These are phyloP conservation scores for Protomyces macrosporus DNA, from an alignment of 1,139 yeast genomes.

Conservation along the genomic window DNA sequence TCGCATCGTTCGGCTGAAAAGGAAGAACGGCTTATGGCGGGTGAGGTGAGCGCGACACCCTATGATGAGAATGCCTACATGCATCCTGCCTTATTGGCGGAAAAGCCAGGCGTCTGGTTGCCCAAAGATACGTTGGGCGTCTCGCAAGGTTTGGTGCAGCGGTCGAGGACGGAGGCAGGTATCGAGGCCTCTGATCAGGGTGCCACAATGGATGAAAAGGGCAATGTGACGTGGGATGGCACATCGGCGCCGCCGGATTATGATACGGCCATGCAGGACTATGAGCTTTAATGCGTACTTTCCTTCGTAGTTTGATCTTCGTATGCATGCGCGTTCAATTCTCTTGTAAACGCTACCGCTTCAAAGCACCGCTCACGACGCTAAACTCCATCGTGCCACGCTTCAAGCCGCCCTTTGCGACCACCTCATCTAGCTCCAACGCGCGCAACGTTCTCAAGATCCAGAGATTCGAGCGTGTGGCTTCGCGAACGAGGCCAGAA, in stretches of 20 bases:
- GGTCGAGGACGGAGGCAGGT: slow-evolving; percentile 37
- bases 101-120: slow-evolving; percentile 76
- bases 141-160: slow-evolving; percentile 54
- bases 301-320: no score
- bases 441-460: slow-evolving; percentile 4
- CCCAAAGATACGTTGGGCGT: slow-evolving; percentile 82
- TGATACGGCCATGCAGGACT: slow-evolving; percentile 70
- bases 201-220: slow-evolving; percentile 58
- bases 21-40: slow-evolving; percentile 22
- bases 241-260: slow-evolving; percentile 76
- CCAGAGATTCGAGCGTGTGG: slow-evolving; percentile 18
- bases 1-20: slow-evolving; percentile 20
- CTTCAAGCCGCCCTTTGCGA: slow-evolving; percentile 4
- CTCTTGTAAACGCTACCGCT: background rate
- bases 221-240: slow-evolving; percentile 51
- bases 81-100: slow-evolving; percentile 63
- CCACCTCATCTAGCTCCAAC: slow-evolving; percentile 3
- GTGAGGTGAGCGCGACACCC: slow-evolving; percentile 26
- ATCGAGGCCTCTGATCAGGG: slow-evolving; percentile 62
- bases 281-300: slow-evolving; percentile 49
- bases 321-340: no score
- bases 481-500: slow-evolving; percentile 9
- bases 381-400: slow-evolving; percentile 20
- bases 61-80: slow-evolving; percentile 43
- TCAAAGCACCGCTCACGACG: slow-evolving; percentile 13